Base-by-base conservation (phyloP, 2,329 filamentous ascomycete species). In the Leptosphaerulina australis region DNA sequence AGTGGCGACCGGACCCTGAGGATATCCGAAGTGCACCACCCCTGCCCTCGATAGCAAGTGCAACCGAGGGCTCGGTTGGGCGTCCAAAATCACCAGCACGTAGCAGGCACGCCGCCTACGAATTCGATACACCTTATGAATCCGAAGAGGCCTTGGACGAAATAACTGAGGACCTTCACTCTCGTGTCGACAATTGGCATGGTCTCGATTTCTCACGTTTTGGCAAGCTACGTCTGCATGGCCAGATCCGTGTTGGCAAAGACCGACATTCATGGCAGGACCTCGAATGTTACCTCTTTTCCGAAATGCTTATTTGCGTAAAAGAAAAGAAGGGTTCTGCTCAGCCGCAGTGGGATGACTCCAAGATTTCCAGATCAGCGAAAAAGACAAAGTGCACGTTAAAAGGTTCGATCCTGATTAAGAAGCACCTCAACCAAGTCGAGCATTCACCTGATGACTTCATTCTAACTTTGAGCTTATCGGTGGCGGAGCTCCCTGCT, bases 271-370 rank as follows among this genome's bases (percentile, higher is more conserved):
- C 92, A 5, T 99, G 94, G 94, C 94, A 99, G 77, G 94, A 97
- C 71, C 77, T 99, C 46, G 92, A 99, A 72, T 99, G 94, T 73
- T 99, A 91, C 71, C 82, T 99, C 22, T 99, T 99, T 69, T 90
- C 88, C 4, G 94, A 99, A 76, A 99, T 99, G 94, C 88, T 99
- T 64, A 99, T 99, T 59, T 99, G 94, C 69, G 91, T 99, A 54
- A 99, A 97, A 75, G 94, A 97, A 76, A 97, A 97, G 82, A 96
- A 92, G 76, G 74, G 80, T 7, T 60, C 79, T 29, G 70, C 64
- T 54, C 79, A 81, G 29, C 81, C 84, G 41, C 84, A 89, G 58
- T 92, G 89, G 83, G 87, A 83, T n/a, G 77, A 77, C 18, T 62
- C 74, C 1, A 74, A 75, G 14, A 77, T 79, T 12, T 78, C 78